Conservation (phyloP, 768 basidiomycete genomes). For the Hygrocybe coccinea region DNA sequence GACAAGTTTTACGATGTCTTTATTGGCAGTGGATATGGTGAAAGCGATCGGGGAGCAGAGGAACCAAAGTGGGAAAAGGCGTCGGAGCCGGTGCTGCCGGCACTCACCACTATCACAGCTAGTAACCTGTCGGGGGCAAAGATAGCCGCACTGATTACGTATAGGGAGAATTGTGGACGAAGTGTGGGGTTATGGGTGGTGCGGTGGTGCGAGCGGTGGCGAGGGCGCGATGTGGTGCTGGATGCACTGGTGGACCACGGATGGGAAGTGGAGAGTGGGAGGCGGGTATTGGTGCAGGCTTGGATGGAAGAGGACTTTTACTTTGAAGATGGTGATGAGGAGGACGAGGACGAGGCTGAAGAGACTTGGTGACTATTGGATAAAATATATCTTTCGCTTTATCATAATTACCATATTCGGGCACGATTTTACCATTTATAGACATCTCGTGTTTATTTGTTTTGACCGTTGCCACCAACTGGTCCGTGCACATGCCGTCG, state of each 20-base stretch:
- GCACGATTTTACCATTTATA: not conserved
- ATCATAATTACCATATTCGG: not conserved
- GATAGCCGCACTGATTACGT: conserved; percentile 16
- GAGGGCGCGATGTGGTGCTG: conserved; percentile 32
- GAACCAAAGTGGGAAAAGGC: not conserved
- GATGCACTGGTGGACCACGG: conserved; percentile 38
- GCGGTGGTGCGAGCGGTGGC: conserved; percentile 31
- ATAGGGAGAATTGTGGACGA: conserved; percentile 10
- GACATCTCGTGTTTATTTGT: not conserved
- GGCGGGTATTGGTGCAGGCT: conserved; percentile 24
- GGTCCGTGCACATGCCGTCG: not conserved
- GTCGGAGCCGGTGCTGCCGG: conserved; percentile 18
- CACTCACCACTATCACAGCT: conserved; percentile 18
- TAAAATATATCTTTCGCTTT: no score
- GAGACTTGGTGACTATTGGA: no score
- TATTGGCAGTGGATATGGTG: not conserved
- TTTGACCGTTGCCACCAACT: not conserved
- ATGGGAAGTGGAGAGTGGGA: conserved; percentile 11
- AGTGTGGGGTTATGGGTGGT: conserved; percentile 27
- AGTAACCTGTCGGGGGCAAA: conserved; percentile 19
- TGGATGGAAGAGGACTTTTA: conserved; percentile 30
- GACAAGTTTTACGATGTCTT: conserved; percentile 33
- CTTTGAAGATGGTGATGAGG: conserved; percentile 18
- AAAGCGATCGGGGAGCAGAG: not conserved
- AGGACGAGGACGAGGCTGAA: conserved; percentile 24